Percentiles rank a stretch among this genome's conserved stretches.
phyloP scores from a whole-genome alignment of 164 flowering plant species.

The Pachysandra terminalis region DNA sequence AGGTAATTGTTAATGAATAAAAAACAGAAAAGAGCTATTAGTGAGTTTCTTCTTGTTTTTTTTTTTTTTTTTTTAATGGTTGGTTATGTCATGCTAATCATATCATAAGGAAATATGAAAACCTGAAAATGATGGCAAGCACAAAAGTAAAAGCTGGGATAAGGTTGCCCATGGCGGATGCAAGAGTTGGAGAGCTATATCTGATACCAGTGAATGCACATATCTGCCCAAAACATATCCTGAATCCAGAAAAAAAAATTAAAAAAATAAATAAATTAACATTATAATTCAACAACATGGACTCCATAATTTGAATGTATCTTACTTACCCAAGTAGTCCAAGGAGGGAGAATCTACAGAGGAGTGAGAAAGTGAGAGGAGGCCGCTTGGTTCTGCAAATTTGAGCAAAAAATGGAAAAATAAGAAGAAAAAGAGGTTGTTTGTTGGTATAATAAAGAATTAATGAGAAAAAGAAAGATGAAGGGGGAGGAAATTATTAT shows the following conservation, averaged over 20 bases:
- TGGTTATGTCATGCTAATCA: no score
- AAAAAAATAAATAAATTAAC: slow-evolving; percentile 8
- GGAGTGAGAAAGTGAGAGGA: slow-evolving; percentile 25
- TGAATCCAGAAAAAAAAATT: no score
- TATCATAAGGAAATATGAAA: neutral
- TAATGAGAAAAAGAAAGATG: neutral
- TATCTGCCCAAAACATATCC: slow-evolving; percentile 38
- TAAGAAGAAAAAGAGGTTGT: no score
- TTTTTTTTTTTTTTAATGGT: neutral
- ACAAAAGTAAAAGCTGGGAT: slow-evolving; percentile 40
- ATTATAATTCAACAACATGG: neutral
- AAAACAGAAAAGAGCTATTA: no score
- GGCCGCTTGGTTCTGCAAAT: slow-evolving; percentile 5
- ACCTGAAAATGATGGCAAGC: slow-evolving; percentile 37
- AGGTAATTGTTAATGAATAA: no score
- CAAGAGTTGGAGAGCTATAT: slow-evolving; percentile 45
- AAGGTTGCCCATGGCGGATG: slow-evolving; percentile 34
- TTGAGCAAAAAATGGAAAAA: no score
- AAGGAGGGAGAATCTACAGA: slow-evolving; percentile 33
- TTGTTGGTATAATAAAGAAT: no score
- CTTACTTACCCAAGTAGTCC: slow-evolving; percentile 39
- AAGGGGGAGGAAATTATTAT: neutral
- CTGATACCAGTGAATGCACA: slow-evolving; percentile 33
- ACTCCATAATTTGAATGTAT: neutral
- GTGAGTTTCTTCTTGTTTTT: neutral